Conservation (phyloP, 2,329 filamentous ascomycete genomes). For the Aspergillus puulaauensis region DNA sequence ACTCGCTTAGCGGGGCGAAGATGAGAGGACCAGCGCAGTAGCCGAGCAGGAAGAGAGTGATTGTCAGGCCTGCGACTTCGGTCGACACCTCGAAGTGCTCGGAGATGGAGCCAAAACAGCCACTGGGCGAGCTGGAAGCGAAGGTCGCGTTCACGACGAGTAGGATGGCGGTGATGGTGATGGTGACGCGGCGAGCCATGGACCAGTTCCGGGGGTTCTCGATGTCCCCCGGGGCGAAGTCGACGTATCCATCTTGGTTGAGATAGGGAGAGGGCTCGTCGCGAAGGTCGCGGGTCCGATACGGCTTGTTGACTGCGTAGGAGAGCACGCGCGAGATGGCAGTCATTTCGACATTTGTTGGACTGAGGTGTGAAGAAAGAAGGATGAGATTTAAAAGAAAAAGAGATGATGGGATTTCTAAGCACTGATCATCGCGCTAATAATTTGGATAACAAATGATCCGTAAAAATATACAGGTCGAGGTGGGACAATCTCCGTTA, state of each 20-base stretch:
- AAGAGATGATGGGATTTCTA: no score
- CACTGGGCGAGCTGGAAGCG: constrained; percentile 59
- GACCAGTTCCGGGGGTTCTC: not conserved
- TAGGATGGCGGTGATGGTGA: not conserved
- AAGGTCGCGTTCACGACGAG: constrained; percentile 53
- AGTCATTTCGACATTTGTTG: not conserved
- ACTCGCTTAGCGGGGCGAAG: constrained; percentile 66
- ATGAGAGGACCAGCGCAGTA: constrained; percentile 62
- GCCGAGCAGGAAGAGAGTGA: constrained; percentile 65
- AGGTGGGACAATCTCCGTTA: no score
- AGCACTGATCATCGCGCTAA: no score
- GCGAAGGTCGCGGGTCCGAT: not conserved
- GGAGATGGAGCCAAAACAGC: constrained; percentile 46
- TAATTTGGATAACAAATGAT: no score
- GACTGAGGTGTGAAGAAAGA: no score
- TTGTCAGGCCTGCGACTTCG: constrained; percentile 60
- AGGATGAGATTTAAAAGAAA: no score
- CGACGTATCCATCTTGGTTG: not conserved
- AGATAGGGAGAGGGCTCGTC: not conserved
- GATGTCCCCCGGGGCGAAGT: not conserved
- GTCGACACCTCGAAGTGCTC: constrained; percentile 52
- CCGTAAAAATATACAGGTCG: no score
- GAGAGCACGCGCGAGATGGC: not conserved
- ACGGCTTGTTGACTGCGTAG: not conserved
- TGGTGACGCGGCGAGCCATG: not conserved